A percentile compares a stretch with the other conserved stretches of the same genome.
Conservation (phyloP, 805 yeast genomes). For the Candida sphagnicola region DNA sequence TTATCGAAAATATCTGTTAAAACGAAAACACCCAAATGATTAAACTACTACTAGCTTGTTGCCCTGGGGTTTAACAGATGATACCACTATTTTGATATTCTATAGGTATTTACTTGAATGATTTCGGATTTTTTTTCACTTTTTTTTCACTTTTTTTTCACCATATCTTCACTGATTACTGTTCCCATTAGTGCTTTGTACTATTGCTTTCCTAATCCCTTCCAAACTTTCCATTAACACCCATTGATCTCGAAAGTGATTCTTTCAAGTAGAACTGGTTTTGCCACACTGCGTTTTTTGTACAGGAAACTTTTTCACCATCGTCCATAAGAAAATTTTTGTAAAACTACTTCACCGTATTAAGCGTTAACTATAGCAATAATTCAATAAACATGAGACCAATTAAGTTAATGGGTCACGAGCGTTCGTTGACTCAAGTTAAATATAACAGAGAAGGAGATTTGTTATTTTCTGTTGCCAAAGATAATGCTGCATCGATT, state of each 20-base stretch:
- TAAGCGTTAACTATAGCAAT: too few species aligned
- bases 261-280: background rate
- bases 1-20: slow-evolving; percentile 63
- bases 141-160: too few species aligned
- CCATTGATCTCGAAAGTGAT: too few species aligned
- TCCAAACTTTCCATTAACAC: too few species aligned
- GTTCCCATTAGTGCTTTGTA: too few species aligned
- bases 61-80: too few species aligned
- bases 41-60: too few species aligned
- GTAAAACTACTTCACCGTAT: background rate
- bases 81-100: too few species aligned
- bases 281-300: background rate
- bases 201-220: too few species aligned
- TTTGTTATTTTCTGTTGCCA: slow-evolving; percentile 83
- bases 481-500: slow-evolving; percentile 83
- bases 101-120: too few species aligned
- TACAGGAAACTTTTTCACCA: slow-evolving; percentile 5
- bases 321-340: slow-evolving; percentile 4
- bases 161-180: too few species aligned
- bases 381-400: slow-evolving; percentile 37
- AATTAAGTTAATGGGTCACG: slow-evolving; percentile 83
- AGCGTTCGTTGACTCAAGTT: slow-evolving; percentile 95
- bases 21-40: background rate
- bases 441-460: slow-evolving; percentile 96
- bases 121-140: too few species aligned